These are phyloP conservation scores for Aspergillus steynii DNA, from an alignment of 495 filamentous ascomycete genomes.

Conservation along the genomic window DNA sequence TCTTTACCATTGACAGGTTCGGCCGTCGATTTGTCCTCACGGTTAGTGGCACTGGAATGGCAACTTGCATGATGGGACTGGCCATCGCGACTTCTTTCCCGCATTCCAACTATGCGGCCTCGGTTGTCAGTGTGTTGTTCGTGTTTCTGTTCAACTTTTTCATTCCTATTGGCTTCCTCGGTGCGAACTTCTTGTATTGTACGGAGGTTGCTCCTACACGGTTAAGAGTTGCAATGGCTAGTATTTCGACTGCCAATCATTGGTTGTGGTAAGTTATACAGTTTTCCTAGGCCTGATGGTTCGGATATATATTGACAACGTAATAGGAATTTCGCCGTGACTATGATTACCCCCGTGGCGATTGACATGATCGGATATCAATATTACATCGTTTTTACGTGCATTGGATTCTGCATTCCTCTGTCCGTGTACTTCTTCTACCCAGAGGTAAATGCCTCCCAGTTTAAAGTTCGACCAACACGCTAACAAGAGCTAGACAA, in stretches of 20 bases:
- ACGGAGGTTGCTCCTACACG: constrained; percentile 50
- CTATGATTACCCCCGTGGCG: constrained; percentile 52
- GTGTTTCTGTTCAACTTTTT: constrained; percentile 58
- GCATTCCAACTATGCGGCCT: constrained; percentile 24
- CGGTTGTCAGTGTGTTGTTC: constrained; percentile 44
- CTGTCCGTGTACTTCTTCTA: constrained; percentile 61
- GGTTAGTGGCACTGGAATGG: constrained; percentile 46
- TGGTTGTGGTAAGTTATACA: constrained; percentile 28
- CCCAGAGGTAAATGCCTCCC: constrained; percentile 38
- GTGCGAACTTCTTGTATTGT: constrained; percentile 53
- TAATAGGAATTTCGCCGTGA: constrained; percentile 53
- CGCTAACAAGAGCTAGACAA: constrained; percentile 1
- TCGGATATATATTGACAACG: neutral
- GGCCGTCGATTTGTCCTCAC: constrained; percentile 51
- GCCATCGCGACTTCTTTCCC: constrained; percentile 36
- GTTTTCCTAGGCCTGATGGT: neutral
- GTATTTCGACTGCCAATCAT: constrained; percentile 35
- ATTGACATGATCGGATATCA: constrained; percentile 22
- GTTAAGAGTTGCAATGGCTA: constrained; percentile 45
- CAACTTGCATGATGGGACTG: constrained; percentile 44
- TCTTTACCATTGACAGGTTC: constrained; percentile 49
- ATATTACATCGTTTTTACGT: constrained; percentile 39
- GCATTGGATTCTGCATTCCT: constrained; percentile 24
- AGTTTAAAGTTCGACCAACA: too few relatives aligned
- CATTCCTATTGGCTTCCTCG: constrained; percentile 53